Conservation (phyloP, 352 stramenopile genomes). For the Pythium volutum region DNA sequence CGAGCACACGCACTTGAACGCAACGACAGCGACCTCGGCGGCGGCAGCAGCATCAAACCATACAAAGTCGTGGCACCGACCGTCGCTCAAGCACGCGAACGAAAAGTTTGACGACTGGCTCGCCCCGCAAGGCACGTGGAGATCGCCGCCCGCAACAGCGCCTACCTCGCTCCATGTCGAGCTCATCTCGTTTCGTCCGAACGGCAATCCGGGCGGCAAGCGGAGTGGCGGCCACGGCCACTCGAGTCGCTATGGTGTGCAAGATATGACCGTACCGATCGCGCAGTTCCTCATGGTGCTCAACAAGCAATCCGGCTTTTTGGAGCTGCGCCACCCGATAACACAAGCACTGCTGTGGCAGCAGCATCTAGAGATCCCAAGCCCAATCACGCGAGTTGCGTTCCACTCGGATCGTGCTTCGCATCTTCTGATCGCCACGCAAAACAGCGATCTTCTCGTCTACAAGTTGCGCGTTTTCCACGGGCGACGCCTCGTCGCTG, state of each 20-base stretch:
- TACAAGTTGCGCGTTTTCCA: constrained; percentile 28
- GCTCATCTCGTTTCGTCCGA: constrained; percentile 24
- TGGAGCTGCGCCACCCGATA: constrained; percentile 16
- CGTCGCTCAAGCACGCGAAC: neutral
- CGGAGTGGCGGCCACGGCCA: neutral
- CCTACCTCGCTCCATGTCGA: constrained; percentile 8
- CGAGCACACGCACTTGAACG: neutral
- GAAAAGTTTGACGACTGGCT: constrained; percentile 24
- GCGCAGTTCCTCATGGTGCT: constrained; percentile 24
- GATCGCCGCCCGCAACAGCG: neutral
- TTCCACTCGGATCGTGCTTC: constrained; percentile 25
- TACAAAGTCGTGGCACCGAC: constrained; percentile 5
- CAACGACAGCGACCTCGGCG: neutral
- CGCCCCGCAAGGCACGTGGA: constrained; percentile 11
- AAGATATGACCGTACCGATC: neutral
- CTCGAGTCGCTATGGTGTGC: neutral
- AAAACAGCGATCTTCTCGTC: neutral
- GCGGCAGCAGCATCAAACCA: neutral
- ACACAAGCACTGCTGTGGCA: constrained; percentile 18
- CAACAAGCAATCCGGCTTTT: constrained; percentile 3
- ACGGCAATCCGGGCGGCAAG: constrained; percentile 7
- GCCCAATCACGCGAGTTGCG: constrained; percentile 6
- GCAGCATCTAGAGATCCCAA: constrained; percentile 7
- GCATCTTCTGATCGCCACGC: constrained; percentile 16
- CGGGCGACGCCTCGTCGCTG: constrained; percentile 18